phyloP scores from a whole-genome alignment of 192 early-diverging fungal genomes.

The Gaertneriomyces semiglobifer region DNA sequence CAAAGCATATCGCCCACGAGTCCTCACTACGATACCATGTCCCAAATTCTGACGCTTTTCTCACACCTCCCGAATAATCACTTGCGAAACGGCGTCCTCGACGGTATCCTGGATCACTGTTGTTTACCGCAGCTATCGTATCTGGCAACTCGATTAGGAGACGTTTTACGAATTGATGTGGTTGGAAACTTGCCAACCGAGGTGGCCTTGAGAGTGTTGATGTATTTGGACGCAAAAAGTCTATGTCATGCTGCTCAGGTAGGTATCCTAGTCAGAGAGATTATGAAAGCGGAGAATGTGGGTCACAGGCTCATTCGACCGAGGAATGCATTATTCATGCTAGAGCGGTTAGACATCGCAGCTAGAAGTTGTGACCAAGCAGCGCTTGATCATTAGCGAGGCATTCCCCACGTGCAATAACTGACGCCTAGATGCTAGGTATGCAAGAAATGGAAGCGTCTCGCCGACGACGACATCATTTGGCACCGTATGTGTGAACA shows the following conservation, averaged over 20 bases:
- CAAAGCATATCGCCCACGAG: too few species aligned
- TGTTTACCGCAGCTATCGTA: conserved; percentile 86
- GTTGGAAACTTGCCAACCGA: conserved; percentile 72
- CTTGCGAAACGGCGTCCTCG: conserved; percentile 18
- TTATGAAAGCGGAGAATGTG: too few species aligned
- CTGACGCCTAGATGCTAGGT: conserved; percentile 30
- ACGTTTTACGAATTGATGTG: conserved; percentile 80
- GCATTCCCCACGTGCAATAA: too few species aligned
- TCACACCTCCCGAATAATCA: conserved; percentile 3
- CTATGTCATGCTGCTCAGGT: conserved; percentile 85
- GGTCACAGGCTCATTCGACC: too few species aligned
- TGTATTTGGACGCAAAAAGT: conserved; percentile 86
- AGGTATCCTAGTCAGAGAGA: too few species aligned
- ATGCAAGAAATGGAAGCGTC: conserved; percentile 68
- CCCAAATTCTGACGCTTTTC: conserved; percentile 13
- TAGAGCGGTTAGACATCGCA: too few species aligned
- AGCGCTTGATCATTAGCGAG: too few species aligned
- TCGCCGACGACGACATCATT: conserved; percentile 88
- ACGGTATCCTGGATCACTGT: conserved; percentile 73
- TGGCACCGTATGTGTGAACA: conserved; percentile 98
- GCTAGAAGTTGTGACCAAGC: too few species aligned
- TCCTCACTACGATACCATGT: conserved; percentile 10
- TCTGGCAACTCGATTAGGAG: conserved; percentile 65
- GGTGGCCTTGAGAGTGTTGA: conserved; percentile 77
- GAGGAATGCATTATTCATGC: too few species aligned